Base-by-base conservation (phyloP, 2,329 filamentous ascomycete genomes). In the Fusarium incarnatum region DNA sequence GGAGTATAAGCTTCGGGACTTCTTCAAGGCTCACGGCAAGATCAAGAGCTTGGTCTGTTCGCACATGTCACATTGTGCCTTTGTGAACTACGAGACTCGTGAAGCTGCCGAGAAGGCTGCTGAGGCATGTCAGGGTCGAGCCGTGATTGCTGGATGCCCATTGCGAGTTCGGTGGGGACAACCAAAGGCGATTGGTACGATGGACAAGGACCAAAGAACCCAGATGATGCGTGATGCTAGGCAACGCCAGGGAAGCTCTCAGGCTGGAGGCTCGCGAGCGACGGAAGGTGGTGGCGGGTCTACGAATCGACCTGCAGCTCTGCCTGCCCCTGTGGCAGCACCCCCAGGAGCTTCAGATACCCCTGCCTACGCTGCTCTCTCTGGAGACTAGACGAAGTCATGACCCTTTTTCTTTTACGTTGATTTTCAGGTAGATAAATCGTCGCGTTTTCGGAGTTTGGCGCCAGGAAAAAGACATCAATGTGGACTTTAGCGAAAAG, bases 1-100 rank as follows among this genome's bases (percentile, higher is more conserved):
- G 4, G 96, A 99, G 80, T 91, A 94, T 81, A 94, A 94, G 75
- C 85, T 99, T 27, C 92, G 96, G 49, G 91, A 94, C 4, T 96
- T 97, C 80, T 99, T 99, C 83, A 89, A 93, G 65, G 88, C 88
- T 20, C 94, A 94, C 75, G 96, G 96, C 68, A 93, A 95, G 77
- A 91, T 99, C 64, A 93, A 96, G 75, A 98, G 94, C 27, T 83
- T 99, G 18, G 91, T 99, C 40, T 98, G 96, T 81, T 98, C 94
- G 9, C 96, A 99, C 82, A 94, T 97, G 83, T 95, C 95, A 18
- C 96, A 98, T 77, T 98, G 94, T 79, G 96, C 96, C 2, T 99
- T 98, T 77, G 86, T 99, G 81, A 99, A 99, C 82, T 99, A 94
- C 79, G 90, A 94, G 73, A 93, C 91, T 5, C 88, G 96, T 60